Percentiles rank a stretch among this genome's conserved stretches.
Conservation (phyloP, 2,329 filamentous ascomycete species). For the Scytalidium sp. region DNA sequence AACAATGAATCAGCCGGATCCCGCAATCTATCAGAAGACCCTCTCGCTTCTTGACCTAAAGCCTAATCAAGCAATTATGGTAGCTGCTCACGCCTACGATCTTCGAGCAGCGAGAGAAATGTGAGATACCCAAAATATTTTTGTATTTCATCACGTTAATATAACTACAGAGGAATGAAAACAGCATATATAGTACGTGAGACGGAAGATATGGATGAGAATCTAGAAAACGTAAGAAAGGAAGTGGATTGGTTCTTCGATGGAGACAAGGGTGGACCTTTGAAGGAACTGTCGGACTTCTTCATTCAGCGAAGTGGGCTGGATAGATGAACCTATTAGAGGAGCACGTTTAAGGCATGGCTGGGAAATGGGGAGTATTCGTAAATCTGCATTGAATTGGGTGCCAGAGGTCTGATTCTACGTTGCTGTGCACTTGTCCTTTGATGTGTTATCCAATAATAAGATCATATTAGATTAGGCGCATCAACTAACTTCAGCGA, state of each 20-base stretch:
- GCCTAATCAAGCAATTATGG: slow-evolving; percentile 47
- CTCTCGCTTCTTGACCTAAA: slow-evolving; percentile 40
- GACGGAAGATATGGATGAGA: slow-evolving; percentile 50
- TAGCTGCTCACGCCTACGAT: slow-evolving; percentile 55
- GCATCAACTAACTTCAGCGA: too few species aligned
- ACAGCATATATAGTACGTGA: slow-evolving; percentile 50
- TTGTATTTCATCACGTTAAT: neutral
- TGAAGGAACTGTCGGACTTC: too few species aligned
- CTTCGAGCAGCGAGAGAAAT: slow-evolving; percentile 42
- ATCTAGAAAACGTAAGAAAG: slow-evolving; percentile 35
- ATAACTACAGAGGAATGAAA: slow-evolving; percentile 36
- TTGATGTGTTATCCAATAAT: too few species aligned
- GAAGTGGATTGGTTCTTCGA: slow-evolving; percentile 34
- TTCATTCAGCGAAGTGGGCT: too few species aligned
- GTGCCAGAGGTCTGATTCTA: too few species aligned
- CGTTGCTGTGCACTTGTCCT: too few species aligned
- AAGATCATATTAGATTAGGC: too few species aligned
- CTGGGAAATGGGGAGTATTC: too few species aligned
- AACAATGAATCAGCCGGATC: slow-evolving; percentile 40
- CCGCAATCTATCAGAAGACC: slow-evolving; percentile 42
- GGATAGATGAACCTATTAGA: too few species aligned
- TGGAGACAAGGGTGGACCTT: neutral
- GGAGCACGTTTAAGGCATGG: too few species aligned
- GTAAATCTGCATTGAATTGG: too few species aligned
- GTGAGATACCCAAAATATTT: neutral